Conservation (phyloP, 2,329 filamentous ascomycete genomes). For the Magnaporthiopsis incrustans region DNA sequence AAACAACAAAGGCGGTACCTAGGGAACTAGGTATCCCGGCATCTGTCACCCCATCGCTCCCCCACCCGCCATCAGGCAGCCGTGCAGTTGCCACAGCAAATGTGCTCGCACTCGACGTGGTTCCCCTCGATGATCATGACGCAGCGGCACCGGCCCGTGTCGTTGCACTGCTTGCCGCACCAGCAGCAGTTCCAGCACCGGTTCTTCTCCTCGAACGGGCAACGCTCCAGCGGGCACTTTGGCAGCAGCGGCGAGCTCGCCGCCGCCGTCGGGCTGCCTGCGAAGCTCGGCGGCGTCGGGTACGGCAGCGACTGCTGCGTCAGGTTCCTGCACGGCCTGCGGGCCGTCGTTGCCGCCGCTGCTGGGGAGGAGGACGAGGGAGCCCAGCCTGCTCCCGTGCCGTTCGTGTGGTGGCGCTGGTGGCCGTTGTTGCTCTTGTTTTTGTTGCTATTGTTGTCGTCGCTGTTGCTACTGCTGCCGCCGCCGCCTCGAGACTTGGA, state of each 20-base stretch:
- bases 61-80: conserved; percentile 15
- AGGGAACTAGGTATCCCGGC: not conserved
- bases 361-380: conserved; percentile 9
- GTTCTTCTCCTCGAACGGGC: conserved; percentile 41
- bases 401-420: conserved; percentile 11
- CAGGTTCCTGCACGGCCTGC: conserved; percentile 32
- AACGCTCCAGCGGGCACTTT: conserved; percentile 37
- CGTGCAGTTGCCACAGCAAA: conserved; percentile 44
- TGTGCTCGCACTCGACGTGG: conserved; percentile 43
- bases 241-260: conserved; percentile 23
- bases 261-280: conserved; percentile 19
- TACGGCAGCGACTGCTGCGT: conserved; percentile 35
- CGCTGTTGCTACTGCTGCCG: conserved; percentile 5
- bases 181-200: conserved; percentile 48
- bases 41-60: not conserved
- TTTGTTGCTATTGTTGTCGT: too few species aligned
- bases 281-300: conserved; percentile 38
- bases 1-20: too few species aligned
- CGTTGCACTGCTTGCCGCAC: conserved; percentile 47
- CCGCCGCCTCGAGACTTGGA: conserved; percentile 1
- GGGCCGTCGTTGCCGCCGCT: not conserved
- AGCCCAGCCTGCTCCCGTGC: conserved; percentile 5
- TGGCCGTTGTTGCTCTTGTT: not conserved
- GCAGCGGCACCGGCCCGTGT: conserved; percentile 39
- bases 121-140: conserved; percentile 44